Base-by-base conservation (phyloP, 768 basidiomycete genomes). In the Suillus lakei region DNA sequence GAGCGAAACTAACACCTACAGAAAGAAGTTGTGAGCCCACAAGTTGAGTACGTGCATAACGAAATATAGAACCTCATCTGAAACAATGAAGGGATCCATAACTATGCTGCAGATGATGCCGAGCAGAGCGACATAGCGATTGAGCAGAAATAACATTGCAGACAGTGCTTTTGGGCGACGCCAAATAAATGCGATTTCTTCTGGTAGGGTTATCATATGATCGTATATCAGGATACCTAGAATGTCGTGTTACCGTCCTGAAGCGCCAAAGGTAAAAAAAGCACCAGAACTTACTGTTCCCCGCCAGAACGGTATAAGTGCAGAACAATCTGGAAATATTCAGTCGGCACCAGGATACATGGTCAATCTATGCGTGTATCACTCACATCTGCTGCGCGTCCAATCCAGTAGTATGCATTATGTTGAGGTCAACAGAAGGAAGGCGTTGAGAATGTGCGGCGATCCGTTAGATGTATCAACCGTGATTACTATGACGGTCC, bases 1-100 rank as follows among this genome's bases (percentile, higher is more conserved):
- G 18, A 48, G 34, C 21, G 36, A 10, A 34, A 64, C 66, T 16
- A 50, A 50, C 26, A 51, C 55, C 64, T 65, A 21, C 28, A 54
- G 46, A 43, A 26, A 12, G 9, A 62, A n/a, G 41, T 9, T 28
- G 59, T 61, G 43, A 64, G 39, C 44, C 5, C 26, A 10, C 18
- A 12, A 32, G 4, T 58, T 43, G 39, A 41, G 65, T 30, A 28
- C 10, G 15, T 28, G 6, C 28, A 43, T n/a, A 26, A 54, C 32
- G 41, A 53, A 15, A 55, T 28, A 21, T 12, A 30, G 16, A 30
- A 53, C 51, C 51, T 53, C 18, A 10, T 53, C 30, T 21, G 51
- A 53, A 28, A 30, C 18, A 32, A 32, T 4, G 28, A 53, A 30
- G 7, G 3, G 15, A 28, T 50, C 15, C 8, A 28, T 5, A 5